phyloP scores from a whole-genome alignment of 345 rosid species.

The Pugionium dolabratum region DNA sequence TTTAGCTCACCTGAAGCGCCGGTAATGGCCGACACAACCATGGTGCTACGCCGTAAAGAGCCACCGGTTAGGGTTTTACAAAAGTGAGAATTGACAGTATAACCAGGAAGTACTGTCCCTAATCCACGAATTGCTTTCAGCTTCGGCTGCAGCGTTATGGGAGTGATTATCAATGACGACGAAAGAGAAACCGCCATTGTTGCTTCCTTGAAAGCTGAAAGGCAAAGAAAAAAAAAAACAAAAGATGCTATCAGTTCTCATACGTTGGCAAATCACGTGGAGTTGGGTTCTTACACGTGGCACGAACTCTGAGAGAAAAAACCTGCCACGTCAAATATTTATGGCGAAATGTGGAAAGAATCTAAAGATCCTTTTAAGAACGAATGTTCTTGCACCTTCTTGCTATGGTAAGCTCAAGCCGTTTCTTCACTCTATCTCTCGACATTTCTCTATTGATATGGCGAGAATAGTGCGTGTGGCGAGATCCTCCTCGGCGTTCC shows the following conservation, averaged over 20 bases:
- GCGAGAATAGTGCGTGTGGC: constrained; percentile 54
- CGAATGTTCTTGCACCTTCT: constrained; percentile 15
- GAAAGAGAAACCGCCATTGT: constrained; percentile 54
- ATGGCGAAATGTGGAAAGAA: constrained; percentile 23
- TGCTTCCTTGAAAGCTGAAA: neutral
- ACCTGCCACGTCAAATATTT: constrained; percentile 30
- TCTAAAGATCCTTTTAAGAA: constrained; percentile 19
- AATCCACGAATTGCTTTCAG: constrained; percentile 5
- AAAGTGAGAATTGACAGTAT: constrained; percentile 10
- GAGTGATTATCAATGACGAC: constrained; percentile 34
- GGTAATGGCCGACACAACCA: constrained; percentile 54
- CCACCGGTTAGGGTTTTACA: constrained; percentile 11
- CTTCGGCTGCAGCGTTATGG: constrained; percentile 28
- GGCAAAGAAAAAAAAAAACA: neutral
- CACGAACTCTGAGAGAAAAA: neutral
- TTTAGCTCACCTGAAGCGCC: constrained; percentile 59
- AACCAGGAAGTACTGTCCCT: neutral
- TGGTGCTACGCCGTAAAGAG: constrained; percentile 38
- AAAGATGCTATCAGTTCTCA: neutral
- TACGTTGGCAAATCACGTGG: constrained; percentile 44
- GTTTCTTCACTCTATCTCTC: constrained; percentile 18
- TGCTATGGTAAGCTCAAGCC: constrained; percentile 32
- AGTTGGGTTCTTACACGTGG: constrained; percentile 45
- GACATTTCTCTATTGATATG: constrained; percentile 41
- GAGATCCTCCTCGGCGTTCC: constrained; percentile 71